These are phyloP conservation scores for Ganoderma meredithae DNA, from an alignment of 1,284 basidiomycete genomes.

Conservation along the genomic window DNA sequence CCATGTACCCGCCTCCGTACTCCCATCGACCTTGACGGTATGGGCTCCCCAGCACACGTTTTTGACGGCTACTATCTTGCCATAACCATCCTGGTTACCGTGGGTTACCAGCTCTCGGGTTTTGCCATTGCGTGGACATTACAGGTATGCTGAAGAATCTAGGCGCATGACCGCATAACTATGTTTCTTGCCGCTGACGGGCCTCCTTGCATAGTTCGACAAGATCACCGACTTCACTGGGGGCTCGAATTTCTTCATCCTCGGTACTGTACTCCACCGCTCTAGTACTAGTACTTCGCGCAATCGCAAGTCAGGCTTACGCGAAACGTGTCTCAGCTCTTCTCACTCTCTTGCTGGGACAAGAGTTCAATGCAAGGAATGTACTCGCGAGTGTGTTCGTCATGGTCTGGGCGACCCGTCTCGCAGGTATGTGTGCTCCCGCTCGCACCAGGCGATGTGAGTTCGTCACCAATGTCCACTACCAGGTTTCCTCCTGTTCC, in stretches of 20 bases:
- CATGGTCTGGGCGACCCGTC: conserved; percentile 70
- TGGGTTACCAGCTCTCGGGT: conserved; percentile 70
- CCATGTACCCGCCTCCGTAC: not conserved
- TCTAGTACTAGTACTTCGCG: too few relatives aligned
- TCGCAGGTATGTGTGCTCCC: conserved; percentile 53
- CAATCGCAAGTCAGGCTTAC: too few relatives aligned
- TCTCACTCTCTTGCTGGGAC: conserved; percentile 59
- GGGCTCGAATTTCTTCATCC: conserved; percentile 73
- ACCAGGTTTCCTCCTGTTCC: conserved; percentile 68
- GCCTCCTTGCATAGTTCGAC: conserved; percentile 57
- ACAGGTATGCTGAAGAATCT: conserved; percentile 41
- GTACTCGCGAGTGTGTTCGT: conserved; percentile 64
- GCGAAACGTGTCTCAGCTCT: conserved; percentile 46
- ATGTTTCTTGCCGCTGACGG: too few relatives aligned
- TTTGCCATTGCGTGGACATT: conserved; percentile 76
- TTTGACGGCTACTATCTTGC: conserved; percentile 73
- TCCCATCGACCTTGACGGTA: conserved; percentile 8
- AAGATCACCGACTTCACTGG: conserved; percentile 78
- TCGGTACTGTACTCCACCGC: too few relatives aligned
- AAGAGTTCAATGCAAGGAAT: conserved; percentile 67
- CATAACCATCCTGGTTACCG: conserved; percentile 72
- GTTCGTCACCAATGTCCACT: not conserved
- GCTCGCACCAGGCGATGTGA: too few relatives aligned
- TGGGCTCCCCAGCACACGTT: conserved; percentile 49
- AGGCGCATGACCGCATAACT: too few relatives aligned